Evolutionary conservation across 2,329 filamentous ascomycete genomes (phyloP).

Genomic region (Colletotrichum scovillei): DNA sequence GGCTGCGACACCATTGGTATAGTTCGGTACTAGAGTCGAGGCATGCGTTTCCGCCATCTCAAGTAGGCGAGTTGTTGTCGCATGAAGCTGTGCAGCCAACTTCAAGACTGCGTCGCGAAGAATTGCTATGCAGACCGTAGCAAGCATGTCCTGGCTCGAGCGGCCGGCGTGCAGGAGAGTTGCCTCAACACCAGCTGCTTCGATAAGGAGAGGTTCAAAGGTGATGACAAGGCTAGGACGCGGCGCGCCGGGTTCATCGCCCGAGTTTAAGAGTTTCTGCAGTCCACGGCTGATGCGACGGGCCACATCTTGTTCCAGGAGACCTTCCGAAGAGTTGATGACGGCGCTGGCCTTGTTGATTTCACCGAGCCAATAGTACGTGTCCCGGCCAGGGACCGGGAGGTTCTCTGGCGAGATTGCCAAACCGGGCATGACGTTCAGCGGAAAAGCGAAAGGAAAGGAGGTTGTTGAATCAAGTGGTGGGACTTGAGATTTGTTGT

Average conservation of each 20-base stretch:
- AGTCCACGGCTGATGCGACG: constrained; percentile 14
- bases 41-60: constrained; percentile 3
- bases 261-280: constrained; percentile 17
- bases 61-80: constrained; percentile 7
- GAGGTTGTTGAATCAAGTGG: too few species aligned
- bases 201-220: constrained; percentile 27
- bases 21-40: constrained; percentile 18
- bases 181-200: constrained; percentile 23
- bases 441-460: too few species aligned
- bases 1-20: constrained; percentile 29
- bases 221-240: constrained; percentile 30
- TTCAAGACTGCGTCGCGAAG: constrained; percentile 20
- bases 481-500: too few species aligned
- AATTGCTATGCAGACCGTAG: constrained; percentile 13
- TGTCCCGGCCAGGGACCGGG: constrained; percentile 28
- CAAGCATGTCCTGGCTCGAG: constrained; percentile 32
- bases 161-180: constrained; percentile 31
- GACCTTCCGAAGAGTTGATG: constrained; percentile 29
- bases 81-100: constrained; percentile 17
- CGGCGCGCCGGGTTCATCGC: constrained; percentile 9
- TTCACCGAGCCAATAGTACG: constrained; percentile 28
- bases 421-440: not conserved
- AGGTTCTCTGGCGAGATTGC: constrained; percentile 7
- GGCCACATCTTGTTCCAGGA: constrained; percentile 1
- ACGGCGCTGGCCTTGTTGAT: constrained; percentile 32